Percentiles rank a stretch among this genome's conserved stretches.
phyloP scores from a whole-genome alignment of 768 basidiomycete species.

The Austroboletus festivus region DNA sequence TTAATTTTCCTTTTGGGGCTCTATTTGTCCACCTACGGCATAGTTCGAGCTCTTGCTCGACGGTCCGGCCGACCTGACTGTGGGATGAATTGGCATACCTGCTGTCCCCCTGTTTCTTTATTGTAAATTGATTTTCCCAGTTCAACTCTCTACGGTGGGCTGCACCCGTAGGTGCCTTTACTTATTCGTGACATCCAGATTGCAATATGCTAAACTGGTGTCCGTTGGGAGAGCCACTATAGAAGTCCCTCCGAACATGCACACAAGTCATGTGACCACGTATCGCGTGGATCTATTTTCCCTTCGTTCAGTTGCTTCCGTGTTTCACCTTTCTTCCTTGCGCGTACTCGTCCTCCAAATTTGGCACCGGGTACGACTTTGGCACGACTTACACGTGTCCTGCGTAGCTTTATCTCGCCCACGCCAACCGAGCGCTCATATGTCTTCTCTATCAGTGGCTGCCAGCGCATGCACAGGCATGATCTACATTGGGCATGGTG shows the following conservation, averaged over 20 bases:
- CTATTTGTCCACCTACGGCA: background rate
- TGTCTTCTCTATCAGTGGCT: background rate
- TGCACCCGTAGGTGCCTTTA: background rate
- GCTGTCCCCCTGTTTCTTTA: background rate
- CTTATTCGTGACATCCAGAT: background rate
- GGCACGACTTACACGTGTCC: background rate
- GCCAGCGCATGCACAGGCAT: background rate
- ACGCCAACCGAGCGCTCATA: background rate
- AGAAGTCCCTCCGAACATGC: background rate
- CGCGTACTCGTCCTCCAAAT: background rate
- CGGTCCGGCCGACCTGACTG: background rate
- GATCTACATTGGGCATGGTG: too few species aligned
- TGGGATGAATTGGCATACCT: slow-evolving; percentile 3
- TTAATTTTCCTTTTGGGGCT: slow-evolving; percentile 10
- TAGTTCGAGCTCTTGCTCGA: slow-evolving; percentile 3
- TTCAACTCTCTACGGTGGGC: background rate
- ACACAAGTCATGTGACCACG: background rate
- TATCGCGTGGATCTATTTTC: background rate
- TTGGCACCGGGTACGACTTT: background rate
- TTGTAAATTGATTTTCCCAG: background rate
- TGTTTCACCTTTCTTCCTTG: background rate
- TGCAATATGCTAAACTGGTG: background rate
- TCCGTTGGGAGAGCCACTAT: background rate
- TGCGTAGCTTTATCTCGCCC: background rate
- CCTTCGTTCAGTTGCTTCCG: background rate